Evolutionary conservation across 805 yeast genomes (phyloP), one percentile per base, ranked within the genome.

Genomic region (Myxozyma neotropica): DNA sequence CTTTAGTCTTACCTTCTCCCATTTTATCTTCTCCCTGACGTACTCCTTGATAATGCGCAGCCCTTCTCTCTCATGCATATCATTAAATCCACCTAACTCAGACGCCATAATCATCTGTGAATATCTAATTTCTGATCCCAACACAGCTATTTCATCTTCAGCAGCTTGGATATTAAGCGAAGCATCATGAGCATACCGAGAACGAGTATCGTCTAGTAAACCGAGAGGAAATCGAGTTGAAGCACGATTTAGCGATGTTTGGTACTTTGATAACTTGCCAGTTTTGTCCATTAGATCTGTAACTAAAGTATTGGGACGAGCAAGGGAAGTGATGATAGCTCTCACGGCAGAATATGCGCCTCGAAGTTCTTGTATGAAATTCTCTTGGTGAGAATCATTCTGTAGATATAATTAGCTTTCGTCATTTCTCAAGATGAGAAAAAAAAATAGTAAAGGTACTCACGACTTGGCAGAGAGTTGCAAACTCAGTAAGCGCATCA

Each of bases 21-120:
- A 60, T 39, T 51, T 56, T 19, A 66, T 39, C 43, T 64, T 57
- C 26, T 61, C 58, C 15, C 54, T 36, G 7, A 63, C 67, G 55
- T 61, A 59, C 42, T 45, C 54, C 38, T 55, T 46, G 17, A 76
- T 66, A 24, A 66, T 57, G 19, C 61, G 55, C 24, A 66, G 49
- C 33, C 75, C 42, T 54, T 72, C 76, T 3, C 61, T 61, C 29
- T 73, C 78, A 40, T 74, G 77, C 29, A 65, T 58, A 23, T 61
- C 61, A 56, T 73, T 71, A 60, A 75, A 76, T 13, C 72, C 72
- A 8, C 76, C 76, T 10, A 76, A 69, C 61, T 76, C 79, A 7
- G 69, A 64, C 0, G 79, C 79, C 5, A 76, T 61, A 1, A 70
- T 55, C 23, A 68, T 68, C 53, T 77, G 79, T 1, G 73, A 65